These are phyloP conservation scores for Didymosphaeria variabile DNA, from an alignment of 2,329 filamentous ascomycete genomes.

Conservation along the genomic window DNA sequence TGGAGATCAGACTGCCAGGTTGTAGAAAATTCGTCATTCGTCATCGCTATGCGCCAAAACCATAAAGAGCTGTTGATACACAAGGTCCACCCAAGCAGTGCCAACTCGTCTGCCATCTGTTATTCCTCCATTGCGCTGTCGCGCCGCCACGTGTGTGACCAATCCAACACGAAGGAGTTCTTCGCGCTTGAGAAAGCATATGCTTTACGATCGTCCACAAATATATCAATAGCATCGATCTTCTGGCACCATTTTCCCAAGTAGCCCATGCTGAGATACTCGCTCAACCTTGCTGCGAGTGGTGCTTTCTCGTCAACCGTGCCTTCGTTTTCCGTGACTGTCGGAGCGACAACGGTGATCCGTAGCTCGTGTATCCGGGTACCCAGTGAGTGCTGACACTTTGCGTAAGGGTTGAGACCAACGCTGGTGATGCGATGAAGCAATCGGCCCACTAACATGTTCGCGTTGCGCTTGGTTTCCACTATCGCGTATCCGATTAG, in stretches of 20 bases:
- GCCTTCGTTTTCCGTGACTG: not conserved
- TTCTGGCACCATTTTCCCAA: conserved; percentile 8
- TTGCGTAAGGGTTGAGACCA: conserved; percentile 11
- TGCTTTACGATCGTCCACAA: conserved; percentile 8
- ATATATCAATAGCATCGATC: conserved; percentile 8
- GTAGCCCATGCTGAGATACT: conserved; percentile 1
- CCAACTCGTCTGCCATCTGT: not conserved
- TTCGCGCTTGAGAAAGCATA: conserved; percentile 6
- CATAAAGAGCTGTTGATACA: not conserved
- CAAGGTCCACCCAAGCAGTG: not conserved
- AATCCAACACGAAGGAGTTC: conserved; percentile 1
- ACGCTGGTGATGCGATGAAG: conserved; percentile 13
- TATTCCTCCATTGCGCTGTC: conserved; percentile 6
- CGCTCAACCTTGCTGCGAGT: conserved; percentile 3
- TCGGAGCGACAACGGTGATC: conserved; percentile 6
- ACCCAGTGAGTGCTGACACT: not conserved
- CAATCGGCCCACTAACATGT: not conserved
- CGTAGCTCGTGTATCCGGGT: conserved; percentile 5
- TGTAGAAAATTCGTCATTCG: not conserved
- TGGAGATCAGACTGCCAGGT: not conserved
- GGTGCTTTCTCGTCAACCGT: conserved; percentile 10
- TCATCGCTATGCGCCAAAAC: not conserved
- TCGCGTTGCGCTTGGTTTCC: conserved; percentile 4
- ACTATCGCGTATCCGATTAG: conserved; percentile 11
- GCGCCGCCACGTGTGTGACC: conserved; percentile 12